A percentile compares a stretch with the other conserved stretches of the same genome.
These are phyloP conservation scores for Ramaria rubella DNA, from an alignment of 768 basidiomycete genomes.

Conservation along the genomic window DNA sequence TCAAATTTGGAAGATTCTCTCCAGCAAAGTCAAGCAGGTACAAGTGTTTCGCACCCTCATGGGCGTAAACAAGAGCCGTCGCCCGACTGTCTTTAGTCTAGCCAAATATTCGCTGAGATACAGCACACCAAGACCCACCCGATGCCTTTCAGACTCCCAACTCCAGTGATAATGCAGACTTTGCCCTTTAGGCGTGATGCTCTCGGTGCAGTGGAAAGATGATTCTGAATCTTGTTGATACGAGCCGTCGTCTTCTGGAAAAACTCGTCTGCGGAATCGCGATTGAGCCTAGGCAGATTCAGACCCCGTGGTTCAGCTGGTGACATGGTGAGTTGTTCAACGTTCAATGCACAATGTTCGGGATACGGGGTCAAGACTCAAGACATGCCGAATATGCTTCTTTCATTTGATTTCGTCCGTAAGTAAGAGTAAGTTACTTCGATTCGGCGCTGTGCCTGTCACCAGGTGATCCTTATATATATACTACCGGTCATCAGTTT, in stretches of 20 bases:
- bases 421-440: too few species aligned
- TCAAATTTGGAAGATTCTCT: constrained; percentile 63
- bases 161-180: constrained; percentile 85
- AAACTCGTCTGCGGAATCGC: constrained; percentile 35
- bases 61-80: constrained; percentile 64
- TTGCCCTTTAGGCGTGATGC: constrained; percentile 59
- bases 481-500: too few species aligned
- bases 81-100: constrained; percentile 48
- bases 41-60: constrained; percentile 74
- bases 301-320: neutral
- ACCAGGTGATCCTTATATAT: too few species aligned
- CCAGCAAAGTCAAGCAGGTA: constrained; percentile 70
- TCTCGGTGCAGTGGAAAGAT: constrained; percentile 50
- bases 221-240: constrained; percentile 60
- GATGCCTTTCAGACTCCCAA: constrained; percentile 80
- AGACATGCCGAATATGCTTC: too few species aligned
- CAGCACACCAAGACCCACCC: constrained; percentile 46
- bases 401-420: too few species aligned
- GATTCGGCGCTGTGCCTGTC: too few species aligned
- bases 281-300: constrained; percentile 3
- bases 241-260: constrained; percentile 57
- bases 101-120: neutral
- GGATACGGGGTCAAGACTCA: too few species aligned
- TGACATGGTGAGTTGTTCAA: neutral
- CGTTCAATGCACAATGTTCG: neutral